These are phyloP conservation scores for Arctium minus DNA, from an alignment of 129 eudicot genomes.

Conservation along the genomic window DNA sequence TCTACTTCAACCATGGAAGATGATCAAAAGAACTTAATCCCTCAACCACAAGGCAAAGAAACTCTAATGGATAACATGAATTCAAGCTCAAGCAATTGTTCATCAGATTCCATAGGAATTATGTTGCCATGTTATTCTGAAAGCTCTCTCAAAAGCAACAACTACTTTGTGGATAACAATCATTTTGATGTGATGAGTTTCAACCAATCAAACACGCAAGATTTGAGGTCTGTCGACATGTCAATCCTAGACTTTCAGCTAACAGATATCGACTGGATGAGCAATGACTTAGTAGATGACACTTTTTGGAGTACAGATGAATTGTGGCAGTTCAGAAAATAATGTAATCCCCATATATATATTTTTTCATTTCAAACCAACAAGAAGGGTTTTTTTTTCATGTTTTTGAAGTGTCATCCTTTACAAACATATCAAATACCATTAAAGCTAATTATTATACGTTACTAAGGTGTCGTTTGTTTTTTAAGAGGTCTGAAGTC, in stretches of 20 bases:
- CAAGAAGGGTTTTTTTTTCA: background rate
- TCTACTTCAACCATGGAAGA: conserved; percentile 28
- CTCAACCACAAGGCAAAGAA: conserved; percentile 19
- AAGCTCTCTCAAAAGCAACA: conserved; percentile 11
- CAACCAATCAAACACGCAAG: conserved; percentile 19
- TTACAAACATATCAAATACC: background rate
- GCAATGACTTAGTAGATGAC: conserved; percentile 7
- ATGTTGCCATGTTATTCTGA: conserved; percentile 15
- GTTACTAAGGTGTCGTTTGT: conserved; percentile 1
- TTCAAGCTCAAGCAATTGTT: conserved; percentile 27
- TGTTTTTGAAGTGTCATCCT: background rate
- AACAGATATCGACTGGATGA: conserved; percentile 28
- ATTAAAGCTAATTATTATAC: background rate
- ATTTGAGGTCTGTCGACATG: conserved; percentile 21
- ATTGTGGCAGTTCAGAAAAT: conserved; percentile 69
- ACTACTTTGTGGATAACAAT: conserved; percentile 21
- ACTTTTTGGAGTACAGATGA: conserved; percentile 53
- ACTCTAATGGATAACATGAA: conserved; percentile 11
- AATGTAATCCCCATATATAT: conserved; percentile 1
- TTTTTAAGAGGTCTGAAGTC: too few relatives aligned
- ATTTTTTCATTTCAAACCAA: background rate
- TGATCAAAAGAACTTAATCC: conserved; percentile 14
- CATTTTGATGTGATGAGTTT: conserved; percentile 11
- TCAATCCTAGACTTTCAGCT: conserved; percentile 20
- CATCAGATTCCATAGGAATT: conserved; percentile 13